Conservation (phyloP, 2,329 filamentous ascomycete species). For the Ophiostoma populinum region DNA sequence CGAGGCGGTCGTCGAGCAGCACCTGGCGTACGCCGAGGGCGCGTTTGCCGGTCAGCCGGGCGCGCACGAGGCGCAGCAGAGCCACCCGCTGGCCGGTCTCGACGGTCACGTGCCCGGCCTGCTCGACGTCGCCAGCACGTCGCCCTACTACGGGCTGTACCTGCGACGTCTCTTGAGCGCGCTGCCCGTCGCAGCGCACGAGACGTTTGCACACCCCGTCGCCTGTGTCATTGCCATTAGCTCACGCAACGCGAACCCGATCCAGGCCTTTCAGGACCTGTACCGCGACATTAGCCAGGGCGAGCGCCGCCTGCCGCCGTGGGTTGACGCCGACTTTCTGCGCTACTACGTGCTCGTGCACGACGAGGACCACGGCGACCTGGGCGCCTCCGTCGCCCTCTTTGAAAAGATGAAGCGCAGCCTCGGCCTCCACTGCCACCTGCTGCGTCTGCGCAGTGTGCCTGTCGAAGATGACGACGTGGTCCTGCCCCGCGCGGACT, state of each 20-base stretch:
- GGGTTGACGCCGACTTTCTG: constrained; percentile 83
- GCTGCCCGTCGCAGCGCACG: constrained; percentile 62
- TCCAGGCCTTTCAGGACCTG: constrained; percentile 69
- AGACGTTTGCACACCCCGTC: constrained; percentile 89
- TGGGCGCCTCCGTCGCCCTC: constrained; percentile 69
- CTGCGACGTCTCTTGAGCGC: constrained; percentile 68
- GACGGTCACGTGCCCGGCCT: constrained; percentile 20
- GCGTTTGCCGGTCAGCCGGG: constrained; percentile 24
- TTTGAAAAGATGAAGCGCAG: constrained; percentile 99
- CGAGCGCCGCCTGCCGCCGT: constrained; percentile 54
- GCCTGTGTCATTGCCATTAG: constrained; percentile 91
- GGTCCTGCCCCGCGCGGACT: constrained; percentile 64
- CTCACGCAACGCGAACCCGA: constrained; percentile 65
- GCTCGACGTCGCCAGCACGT: constrained; percentile 35
- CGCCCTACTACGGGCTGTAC: constrained; percentile 74
- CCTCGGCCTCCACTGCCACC: constrained; percentile 86
- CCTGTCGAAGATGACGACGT: constrained; percentile 82
- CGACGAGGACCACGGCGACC: constrained; percentile 90
- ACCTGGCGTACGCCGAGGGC: constrained; percentile 59
- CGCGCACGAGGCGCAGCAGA: constrained; percentile 16
- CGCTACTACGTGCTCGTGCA: constrained; percentile 94
- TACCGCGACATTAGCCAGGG: constrained; percentile 76
- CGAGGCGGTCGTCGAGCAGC: constrained; percentile 64
- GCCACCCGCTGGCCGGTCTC: no score
- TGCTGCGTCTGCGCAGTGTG: constrained; percentile 68